These are phyloP conservation scores for Acer saccharum DNA, from an alignment of 345 rosid species.

Conservation along the genomic window DNA sequence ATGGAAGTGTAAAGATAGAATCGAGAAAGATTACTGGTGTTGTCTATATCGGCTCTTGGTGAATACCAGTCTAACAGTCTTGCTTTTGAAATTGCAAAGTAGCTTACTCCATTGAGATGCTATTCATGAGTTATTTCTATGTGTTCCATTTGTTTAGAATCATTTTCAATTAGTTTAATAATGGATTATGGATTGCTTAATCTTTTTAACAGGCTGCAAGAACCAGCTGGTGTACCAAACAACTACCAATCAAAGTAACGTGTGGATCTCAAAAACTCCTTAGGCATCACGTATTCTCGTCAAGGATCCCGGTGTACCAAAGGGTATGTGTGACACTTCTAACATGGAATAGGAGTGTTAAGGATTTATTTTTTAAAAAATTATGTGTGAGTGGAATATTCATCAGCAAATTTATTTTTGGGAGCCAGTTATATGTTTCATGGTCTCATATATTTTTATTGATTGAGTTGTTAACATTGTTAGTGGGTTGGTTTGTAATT, in stretches of 20 bases:
- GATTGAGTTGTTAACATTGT: background rate
- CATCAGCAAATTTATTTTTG: background rate
- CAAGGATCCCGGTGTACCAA: constrained; percentile 21
- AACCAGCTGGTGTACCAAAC: constrained; percentile 26
- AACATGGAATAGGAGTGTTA: background rate
- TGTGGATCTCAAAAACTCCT: constrained; percentile 27
- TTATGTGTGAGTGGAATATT: background rate
- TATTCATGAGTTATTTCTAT: background rate
- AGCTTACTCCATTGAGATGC: background rate
- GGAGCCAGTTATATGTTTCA: background rate
- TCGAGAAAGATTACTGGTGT: background rate
- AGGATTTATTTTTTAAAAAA: background rate
- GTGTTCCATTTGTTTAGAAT: background rate
- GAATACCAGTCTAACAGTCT: background rate
- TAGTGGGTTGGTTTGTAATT: background rate
- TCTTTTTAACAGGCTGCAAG: constrained; percentile 35
- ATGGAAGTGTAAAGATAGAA: background rate
- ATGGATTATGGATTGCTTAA: constrained; percentile 3
- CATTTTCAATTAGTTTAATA: constrained; percentile 11
- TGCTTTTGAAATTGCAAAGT: background rate
- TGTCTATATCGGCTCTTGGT: too few relatives aligned
- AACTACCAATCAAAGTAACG: constrained; percentile 2
- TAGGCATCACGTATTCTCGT: constrained; percentile 19
- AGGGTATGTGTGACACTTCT: constrained; percentile 33
- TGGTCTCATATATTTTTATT: background rate